Evolutionary conservation across 2,329 filamentous ascomycete genomes (phyloP), one percentile per base, ranked within the genome.

Genomic region (Cryphonectria japonica): DNA sequence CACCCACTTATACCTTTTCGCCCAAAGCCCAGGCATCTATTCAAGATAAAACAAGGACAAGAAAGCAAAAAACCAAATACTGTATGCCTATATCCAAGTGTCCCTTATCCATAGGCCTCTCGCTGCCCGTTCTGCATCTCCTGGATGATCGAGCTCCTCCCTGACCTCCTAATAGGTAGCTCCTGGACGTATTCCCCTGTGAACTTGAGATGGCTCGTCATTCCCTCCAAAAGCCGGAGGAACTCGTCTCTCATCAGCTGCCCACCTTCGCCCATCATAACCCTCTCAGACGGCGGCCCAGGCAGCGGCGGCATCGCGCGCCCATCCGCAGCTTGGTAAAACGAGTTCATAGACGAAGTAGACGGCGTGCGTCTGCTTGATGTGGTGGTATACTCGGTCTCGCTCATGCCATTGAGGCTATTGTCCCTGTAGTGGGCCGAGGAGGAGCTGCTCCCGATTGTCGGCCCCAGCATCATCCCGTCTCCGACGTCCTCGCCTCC

Each of bases 271-370:
- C 79, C 79, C 73, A 78, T 77, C 82, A 89, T 85, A 57, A 88
- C 86, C 67, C 83, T 82, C 2, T 82, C 78, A 1, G 85, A 83
- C 1, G 87, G 87, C 13, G 85, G 83, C 2, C 79, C 79, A 4
- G 83, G 85, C 34, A 81, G 79, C 2, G 79, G 80, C 26, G 82
- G 83, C 69, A 83, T 75, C 29, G 71, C 63, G 19, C 70, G 67
- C 22, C 75, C 75, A 54, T 74, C 68, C 52, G 74, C 70, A 5
- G 75, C 69, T 54, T 76, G 73, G 50, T 71, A 66, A 4, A 63
- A 57, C 41, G 70, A 73, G 39, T 67, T 69, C 63, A 65, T 41
- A 6, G 71, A 71, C 57, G 71, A 71, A 32, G 61, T 57, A 16
- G 71, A 71, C 7, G 63, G 54, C 43, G 69, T 69, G 64, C 71